Evolutionary conservation across 805 yeast species (phyloP), one percentile per base, ranked within the genome.

Genomic region (Metschnikowia lachancei): DNA sequence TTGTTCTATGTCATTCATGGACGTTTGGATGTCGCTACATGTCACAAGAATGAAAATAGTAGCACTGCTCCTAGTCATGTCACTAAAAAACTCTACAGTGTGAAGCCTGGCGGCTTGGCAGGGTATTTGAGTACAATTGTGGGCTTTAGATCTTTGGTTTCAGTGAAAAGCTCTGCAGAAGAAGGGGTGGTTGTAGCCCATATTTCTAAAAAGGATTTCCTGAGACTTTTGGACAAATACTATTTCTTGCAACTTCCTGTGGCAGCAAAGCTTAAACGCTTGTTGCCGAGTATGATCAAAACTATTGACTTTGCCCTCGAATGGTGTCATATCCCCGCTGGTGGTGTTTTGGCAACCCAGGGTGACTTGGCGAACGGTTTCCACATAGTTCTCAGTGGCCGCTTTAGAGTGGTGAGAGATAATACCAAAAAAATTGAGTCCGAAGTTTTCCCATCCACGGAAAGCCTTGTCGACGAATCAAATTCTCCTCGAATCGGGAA

Each of bases 291-390:
- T 24, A 79, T 85, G 45, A 71, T 92, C 32, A 65, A 86, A 32
- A 80, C 85, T 46, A 78, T 94, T 35, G 98, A 92, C 60, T 88
- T 87, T 64, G 96, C 97, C 0, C 69, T 94, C 42, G 99, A 94
- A 63, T 92, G 98, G 98, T 81, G 91, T 34, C 96, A 89, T 49
- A 73, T 87, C 11, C 82, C 82, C n/a, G 92, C 97, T 1, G 96
- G 97, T 0, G 83, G 84, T 41, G 75, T 83, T 0, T 64, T 94
- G 17, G 89, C 86, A 57, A 76, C 81, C 2, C 94, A 92, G 61
- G 95, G 89, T 1, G 94, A 88, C 43, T 77, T 78, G 16, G 96
- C 98, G 0, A 91, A 89, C 61, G 96, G 97, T 17, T 87, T 92
- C 32, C 92, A 89, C 59, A 81, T 91, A 36, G 94, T 92, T 1